A percentile compares a stretch with the other conserved stretches of the same genome.
Conservation (phyloP, 371 early-diverging fungal genomes). For the Mucor mucedo region DNA sequence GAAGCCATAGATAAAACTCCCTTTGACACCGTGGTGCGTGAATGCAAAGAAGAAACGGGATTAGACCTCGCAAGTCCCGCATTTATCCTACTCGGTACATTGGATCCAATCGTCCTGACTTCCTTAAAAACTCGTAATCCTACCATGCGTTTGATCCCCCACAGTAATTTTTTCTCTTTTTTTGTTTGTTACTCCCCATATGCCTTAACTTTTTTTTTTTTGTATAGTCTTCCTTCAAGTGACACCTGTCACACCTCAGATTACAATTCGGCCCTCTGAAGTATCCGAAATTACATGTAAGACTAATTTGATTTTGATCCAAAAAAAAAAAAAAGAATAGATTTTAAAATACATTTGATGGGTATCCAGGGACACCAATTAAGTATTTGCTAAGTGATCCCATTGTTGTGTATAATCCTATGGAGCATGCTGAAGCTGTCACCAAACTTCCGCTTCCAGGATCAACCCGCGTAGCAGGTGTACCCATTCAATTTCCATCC, state of each 20-base stretch:
- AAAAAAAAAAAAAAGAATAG: not conserved
- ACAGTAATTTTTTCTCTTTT: slow-evolving; percentile 35
- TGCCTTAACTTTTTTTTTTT: not conserved
- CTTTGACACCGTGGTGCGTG: slow-evolving; percentile 68
- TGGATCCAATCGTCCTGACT: slow-evolving; percentile 54
- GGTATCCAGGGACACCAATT: slow-evolving; percentile 49
- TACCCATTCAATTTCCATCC: slow-evolving; percentile 3
- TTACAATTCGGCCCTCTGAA: slow-evolving; percentile 57
- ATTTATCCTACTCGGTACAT: slow-evolving; percentile 60
- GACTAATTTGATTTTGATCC: not conserved
- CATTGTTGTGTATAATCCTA: slow-evolving; percentile 38
- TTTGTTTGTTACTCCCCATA: not conserved
- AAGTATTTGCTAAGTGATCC: slow-evolving; percentile 47
- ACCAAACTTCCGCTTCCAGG: slow-evolving; percentile 11
- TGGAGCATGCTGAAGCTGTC: slow-evolving; percentile 23
- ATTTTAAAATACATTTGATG: not conserved
- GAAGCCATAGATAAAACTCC: slow-evolving; percentile 63
- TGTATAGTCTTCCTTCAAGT: slow-evolving; percentile 63
- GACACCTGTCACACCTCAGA: slow-evolving; percentile 55
- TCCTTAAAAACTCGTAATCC: slow-evolving; percentile 50
- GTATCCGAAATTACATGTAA: slow-evolving; percentile 69
- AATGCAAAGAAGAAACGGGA: slow-evolving; percentile 71
- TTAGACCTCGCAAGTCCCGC: slow-evolving; percentile 51
- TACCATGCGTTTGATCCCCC: slow-evolving; percentile 64
- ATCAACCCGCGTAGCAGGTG: slow-evolving; percentile 22